Percentiles rank a stretch among this genome's conserved stretches.
phyloP scores from a whole-genome alignment of 2,329 filamentous ascomycete genomes.

The Verticillium isaacii region DNA sequence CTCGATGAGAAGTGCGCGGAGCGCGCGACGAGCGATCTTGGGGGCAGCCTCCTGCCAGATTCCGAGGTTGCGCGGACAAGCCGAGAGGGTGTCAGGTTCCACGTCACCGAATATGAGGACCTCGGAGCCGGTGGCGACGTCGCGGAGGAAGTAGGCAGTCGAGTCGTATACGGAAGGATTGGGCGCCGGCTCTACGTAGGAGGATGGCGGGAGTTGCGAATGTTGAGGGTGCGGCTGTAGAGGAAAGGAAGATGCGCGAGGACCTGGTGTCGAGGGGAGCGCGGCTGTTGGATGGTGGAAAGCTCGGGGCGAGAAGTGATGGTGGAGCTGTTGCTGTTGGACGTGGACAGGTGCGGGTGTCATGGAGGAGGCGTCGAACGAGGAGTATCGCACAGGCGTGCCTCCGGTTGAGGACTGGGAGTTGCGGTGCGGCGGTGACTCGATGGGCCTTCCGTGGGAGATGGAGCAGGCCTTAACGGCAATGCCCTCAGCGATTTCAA shows the following conservation, averaged over 20 bases:
- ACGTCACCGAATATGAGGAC: slow-evolving; percentile 94
- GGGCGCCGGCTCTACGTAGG: not conserved
- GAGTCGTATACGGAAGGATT: slow-evolving; percentile 64
- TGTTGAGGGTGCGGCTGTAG: not conserved
- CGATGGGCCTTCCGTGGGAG: slow-evolving; percentile 85
- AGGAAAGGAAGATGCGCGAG: not conserved
- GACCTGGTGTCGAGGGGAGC: slow-evolving; percentile 4
- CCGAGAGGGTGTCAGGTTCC: slow-evolving; percentile 81
- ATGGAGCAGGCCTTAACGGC: slow-evolving; percentile 83
- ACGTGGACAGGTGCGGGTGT: slow-evolving; percentile 10
- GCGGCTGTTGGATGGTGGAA: slow-evolving; percentile 1
- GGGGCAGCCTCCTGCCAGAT: slow-evolving; percentile 88
- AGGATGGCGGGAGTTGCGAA: not conserved
- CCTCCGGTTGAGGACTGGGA: slow-evolving; percentile 17
- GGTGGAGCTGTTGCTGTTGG: slow-evolving; percentile 13
- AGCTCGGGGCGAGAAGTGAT: slow-evolving; percentile 12
- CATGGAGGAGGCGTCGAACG: slow-evolving; percentile 23
- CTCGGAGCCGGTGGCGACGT: slow-evolving; percentile 65
- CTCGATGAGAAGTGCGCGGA: slow-evolving; percentile 88
- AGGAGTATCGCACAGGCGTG: slow-evolving; percentile 18
- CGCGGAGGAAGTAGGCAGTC: slow-evolving; percentile 89
- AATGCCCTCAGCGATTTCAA: slow-evolving; percentile 85
- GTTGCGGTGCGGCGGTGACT: slow-evolving; percentile 60
- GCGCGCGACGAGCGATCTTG: slow-evolving; percentile 67
- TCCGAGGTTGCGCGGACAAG: slow-evolving; percentile 72